Evolutionary conservation across 306 rosid species (phyloP), one percentile per base, ranked within the genome.

Genomic region (Cicer pinnatifidum): DNA sequence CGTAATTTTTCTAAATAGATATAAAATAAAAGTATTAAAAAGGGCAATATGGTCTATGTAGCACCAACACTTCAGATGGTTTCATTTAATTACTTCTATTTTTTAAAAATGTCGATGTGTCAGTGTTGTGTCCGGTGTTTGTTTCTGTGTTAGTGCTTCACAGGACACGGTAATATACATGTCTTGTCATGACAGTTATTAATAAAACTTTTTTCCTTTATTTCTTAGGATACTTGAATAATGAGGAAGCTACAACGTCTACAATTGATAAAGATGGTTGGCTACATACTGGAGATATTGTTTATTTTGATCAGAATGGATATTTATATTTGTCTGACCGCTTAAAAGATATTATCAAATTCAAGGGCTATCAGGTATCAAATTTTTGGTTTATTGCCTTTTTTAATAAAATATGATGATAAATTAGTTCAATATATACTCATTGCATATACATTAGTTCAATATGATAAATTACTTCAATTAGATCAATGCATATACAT

Each of bases 321-420:
- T 89, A 89, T 80, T 50, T 94, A 40, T 12, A 83, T 81, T 58
- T 91, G 53, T 44, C 75, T 41, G 96, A 88, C 54, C 92, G 98
- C 11, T 69, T 91, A 82, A 94, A 94, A 81, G 98, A 94, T 64
- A 77, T 86, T 2, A 94, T 94, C 84, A 94, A 94, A 79, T 94
- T 88, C 84, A 94, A 91, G 77, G 98, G 96, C 50, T 93, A 78
- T 88, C 97, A 91, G 95, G 97, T 87, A 78, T 63, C 41, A 28
- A 5, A 50, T 43, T 28, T 64, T 51, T 48, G 41, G 72, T 69
- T 60, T 43, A 41, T 58, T 46, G 28, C 17, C 1, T 12, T 76
- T 43, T 23, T 9, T 19, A 5, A 1, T 0, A 28, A 28, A 66
- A 43, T 8, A 5, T 10, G 44, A 8, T 13, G 35, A 41, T 52